Base-by-base conservation (phyloP, 768 basidiomycete species). In the Auricularia auricula-judae region DNA sequence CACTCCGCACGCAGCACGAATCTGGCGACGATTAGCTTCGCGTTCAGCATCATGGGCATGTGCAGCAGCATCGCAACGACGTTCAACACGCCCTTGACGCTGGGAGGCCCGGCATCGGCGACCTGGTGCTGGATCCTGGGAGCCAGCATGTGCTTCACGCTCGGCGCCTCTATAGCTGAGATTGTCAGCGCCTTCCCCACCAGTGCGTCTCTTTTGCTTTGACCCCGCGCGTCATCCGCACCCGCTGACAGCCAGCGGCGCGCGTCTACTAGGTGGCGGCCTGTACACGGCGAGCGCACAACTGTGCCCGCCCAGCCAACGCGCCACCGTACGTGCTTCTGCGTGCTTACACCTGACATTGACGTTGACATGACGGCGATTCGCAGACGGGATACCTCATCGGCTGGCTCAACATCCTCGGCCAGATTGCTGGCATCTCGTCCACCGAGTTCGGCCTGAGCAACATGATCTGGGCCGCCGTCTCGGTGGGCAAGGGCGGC, bases 341-440 rank as follows among this genome's bases (percentile, higher is more conserved):
- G 10, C 5, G 21, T 33, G 14, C 54, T 33, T 3, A 64, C 53
- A 39, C 4, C 21, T 16, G 29, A 29, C 51, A 11, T 18, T 51
- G 53, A 34, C 42, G 63, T 21, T 58, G 14, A 39, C n/a, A 34
- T 11, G 42, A 36, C 16, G 29, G 23, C 47, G 18, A 65, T 69
- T 2, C 66, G 68, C 16, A 69, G 56, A 59, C 56, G 23, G 56
- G 56, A 23, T 59, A 64, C 60, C 43, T 88, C 10, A 88, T 90
- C 18, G 89, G 89, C 61, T 91, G 89, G 89, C 79, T 93, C 54
- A 93, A 93, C 71, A 84, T 91, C 51, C 82, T 91, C 16, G 89
- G 89, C 42, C 91, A 93, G 74, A 84, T 91, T 64, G 90, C 91
- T 12, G 92, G 92, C 35, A 79, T 93, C 61, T 88, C 91, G 5